Evolutionary conservation across 768 basidiomycete species (phyloP).

Genomic region (Phylloporus rhodoxanthus): DNA sequence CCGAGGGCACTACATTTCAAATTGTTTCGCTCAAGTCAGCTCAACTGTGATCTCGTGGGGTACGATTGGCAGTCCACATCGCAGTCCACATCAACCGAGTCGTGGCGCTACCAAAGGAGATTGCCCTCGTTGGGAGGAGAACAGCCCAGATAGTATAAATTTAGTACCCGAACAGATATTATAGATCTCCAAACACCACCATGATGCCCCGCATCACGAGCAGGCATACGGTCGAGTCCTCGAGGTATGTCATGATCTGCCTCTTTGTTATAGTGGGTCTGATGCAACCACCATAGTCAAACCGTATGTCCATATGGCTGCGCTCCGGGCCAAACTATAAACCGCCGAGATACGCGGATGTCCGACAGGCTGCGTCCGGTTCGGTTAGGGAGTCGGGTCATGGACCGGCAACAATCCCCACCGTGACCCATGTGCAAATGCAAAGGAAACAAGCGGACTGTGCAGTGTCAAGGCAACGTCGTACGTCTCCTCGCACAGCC

Average conservation of each 20-base stretch:
- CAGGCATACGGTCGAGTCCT: constrained; percentile 46
- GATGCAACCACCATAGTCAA: not conserved
- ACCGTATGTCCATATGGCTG: constrained; percentile 43
- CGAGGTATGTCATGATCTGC: constrained; percentile 58
- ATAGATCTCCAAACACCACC: not conserved
- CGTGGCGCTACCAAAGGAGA: not conserved
- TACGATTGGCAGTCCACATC: too few relatives aligned
- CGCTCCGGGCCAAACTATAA: constrained; percentile 54
- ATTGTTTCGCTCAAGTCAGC: not conserved
- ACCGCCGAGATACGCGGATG: constrained; percentile 13
- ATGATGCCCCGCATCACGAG: too few relatives aligned
- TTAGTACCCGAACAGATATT: not conserved
- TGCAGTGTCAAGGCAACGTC: constrained; percentile 58
- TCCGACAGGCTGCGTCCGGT: too few relatives aligned
- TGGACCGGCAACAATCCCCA: constrained; percentile 51
- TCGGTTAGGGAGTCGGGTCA: not conserved
- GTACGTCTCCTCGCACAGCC: constrained; percentile 45
- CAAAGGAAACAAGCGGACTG: not conserved
- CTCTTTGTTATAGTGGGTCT: constrained; percentile 55
- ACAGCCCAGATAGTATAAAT: not conserved
- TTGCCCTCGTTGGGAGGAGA: not conserved
- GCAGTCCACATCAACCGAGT: too few relatives aligned
- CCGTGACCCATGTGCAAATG: constrained; percentile 58
- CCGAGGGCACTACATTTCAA: not conserved
- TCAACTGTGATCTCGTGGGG: too few relatives aligned